A percentile compares a stretch with the other conserved stretches of the same genome.
These are phyloP conservation scores for Pseudogymnoascus sp. DNA, from an alignment of 2,329 filamentous ascomycete species.

Conservation along the genomic window DNA sequence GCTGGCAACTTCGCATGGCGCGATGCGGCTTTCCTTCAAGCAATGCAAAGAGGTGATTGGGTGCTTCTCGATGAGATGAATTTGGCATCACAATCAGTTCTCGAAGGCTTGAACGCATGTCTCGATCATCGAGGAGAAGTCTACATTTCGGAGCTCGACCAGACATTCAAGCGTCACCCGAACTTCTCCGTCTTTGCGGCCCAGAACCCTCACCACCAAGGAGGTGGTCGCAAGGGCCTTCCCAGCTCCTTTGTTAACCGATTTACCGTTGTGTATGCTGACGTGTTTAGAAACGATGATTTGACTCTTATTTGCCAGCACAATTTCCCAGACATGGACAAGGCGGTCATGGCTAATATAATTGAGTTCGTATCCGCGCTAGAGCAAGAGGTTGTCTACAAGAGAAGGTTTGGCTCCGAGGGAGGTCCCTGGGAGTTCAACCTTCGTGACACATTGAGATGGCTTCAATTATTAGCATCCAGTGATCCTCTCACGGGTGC, in stretches of 20 bases:
- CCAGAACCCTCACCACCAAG: conserved; percentile 96
- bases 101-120: conserved; percentile 94
- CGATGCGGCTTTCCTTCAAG: conserved; percentile 88
- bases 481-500: conserved; percentile 51
- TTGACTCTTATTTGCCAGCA: conserved; percentile 71
- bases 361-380: conserved; percentile 76
- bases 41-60: conserved; percentile 96
- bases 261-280: conserved; percentile 95
- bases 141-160: conserved; percentile 90
- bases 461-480: conserved; percentile 65
- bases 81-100: conserved; percentile 87
- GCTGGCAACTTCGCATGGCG: conserved; percentile 91
- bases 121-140: conserved; percentile 93
- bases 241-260: conserved; percentile 96
- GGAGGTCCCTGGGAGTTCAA: conserved; percentile 94
- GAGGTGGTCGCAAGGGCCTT: conserved; percentile 87
- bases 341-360: conserved; percentile 52
- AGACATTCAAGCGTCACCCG: conserved; percentile 82
- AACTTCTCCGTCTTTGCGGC: conserved; percentile 93
- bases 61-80: conserved; percentile 99
- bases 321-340: conserved; percentile 58
- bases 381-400: conserved; percentile 58
- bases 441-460: conserved; percentile 78
- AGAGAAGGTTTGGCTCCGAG: conserved; percentile 49
- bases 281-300: conserved; percentile 76